Base-by-base conservation (phyloP, 2,329 filamentous ascomycete genomes). In the Aspergillus carbonarius region DNA sequence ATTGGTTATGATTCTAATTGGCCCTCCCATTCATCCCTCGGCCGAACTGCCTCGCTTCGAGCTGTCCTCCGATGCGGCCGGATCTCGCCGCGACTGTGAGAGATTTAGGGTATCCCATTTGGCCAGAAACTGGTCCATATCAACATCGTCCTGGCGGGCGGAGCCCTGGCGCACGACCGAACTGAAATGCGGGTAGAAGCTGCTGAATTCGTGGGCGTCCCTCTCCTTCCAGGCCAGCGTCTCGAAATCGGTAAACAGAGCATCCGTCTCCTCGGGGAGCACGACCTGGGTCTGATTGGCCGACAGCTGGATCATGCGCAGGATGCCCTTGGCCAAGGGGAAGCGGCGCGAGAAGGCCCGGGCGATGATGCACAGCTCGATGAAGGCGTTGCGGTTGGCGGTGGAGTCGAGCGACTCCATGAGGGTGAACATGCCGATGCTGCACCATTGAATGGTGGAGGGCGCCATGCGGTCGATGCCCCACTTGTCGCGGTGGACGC, bases 281-380 rank as follows among this genome's bases (percentile, higher is more conserved):
- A 47, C 47, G 7, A 68, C 50, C 17, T 64, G 49, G 44, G 60
- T 64, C 39, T 68, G 62, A 13, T 58, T 58, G 6, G 68, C 70
- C 2, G 62, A 68, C n/a, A 71, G 56, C 46, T 68, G 64, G 35
- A 74, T 58, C 60, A 72, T 66, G 25, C 67, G 68, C 32, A 70
- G 34, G 5, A 70, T 66, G 1, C 69, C 71, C 48, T 65, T 68
- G 17, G 62, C 64, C 3, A 73, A 57, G 13, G 62, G 60, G 46
- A 67, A 72, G 15, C 68, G 63, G n/a, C 66, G 63, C 3, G 67
- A 62, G 18, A 68, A 67, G 3, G 69, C 60, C 5, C 63, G 62
- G 2, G 68, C 62, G 9, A 65, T 58, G 23, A 63, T 58, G 51
- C 70, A 72, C 9, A 74, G 54, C 7, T 66, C 65, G 40, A 69